Evolutionary conservation across 345 rosid genomes (phyloP).

Genomic region (Gossypium australe): DNA sequence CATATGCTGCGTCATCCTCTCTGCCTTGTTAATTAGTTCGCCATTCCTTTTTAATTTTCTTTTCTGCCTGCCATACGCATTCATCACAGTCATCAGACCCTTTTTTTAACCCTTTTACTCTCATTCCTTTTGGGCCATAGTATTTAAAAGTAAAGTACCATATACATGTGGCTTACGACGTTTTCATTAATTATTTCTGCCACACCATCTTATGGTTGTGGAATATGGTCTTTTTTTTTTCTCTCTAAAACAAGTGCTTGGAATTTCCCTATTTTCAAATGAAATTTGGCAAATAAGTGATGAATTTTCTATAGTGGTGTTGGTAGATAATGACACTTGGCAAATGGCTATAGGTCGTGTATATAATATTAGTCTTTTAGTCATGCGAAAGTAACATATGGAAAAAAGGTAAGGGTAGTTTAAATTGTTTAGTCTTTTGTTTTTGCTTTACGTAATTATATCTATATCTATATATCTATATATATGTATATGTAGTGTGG

Average conservation of each 20-base stretch:
- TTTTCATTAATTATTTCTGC: background rate
- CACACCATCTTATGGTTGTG: background rate
- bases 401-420: background rate
- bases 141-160: background rate
- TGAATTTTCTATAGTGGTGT: background rate
- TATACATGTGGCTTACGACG: background rate
- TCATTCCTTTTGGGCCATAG: slow-evolving; percentile 3
- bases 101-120: background rate
- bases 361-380: no score
- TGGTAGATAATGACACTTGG: background rate
- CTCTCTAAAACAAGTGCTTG: no score
- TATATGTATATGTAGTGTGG: background rate
- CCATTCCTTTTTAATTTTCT: background rate
- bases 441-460: background rate
- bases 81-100: background rate
- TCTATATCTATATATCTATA: background rate
- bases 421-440: background rate
- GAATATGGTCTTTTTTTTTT: background rate
- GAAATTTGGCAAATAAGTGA: background rate
- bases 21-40: background rate
- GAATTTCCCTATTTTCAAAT: background rate
- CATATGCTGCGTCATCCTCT: background rate
- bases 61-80: background rate
- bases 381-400: no score
- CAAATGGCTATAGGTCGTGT: no score